Evolutionary conservation across 225 moss, liverwort and hornwort species (phyloP).

Genomic region (Polytrichum formosum): DNA sequence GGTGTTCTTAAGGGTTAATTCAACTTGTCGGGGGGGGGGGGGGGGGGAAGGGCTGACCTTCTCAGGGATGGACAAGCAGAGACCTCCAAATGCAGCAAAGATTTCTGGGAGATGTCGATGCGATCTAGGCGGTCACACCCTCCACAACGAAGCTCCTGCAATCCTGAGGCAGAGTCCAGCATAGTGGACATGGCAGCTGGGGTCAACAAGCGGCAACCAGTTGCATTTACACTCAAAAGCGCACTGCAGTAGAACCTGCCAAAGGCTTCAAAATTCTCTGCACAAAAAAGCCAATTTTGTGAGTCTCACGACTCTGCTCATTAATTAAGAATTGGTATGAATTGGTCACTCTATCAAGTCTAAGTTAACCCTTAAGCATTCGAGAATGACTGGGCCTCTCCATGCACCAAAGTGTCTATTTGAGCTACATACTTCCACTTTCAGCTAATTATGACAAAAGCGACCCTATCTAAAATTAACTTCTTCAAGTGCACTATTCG

Average conservation of each 20-base stretch:
- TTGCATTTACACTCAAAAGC: conserved; percentile 33
- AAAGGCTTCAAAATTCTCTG: conserved; percentile 59
- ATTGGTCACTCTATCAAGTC: no score
- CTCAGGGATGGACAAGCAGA: conserved; percentile 43
- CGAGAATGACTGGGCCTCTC: no score
- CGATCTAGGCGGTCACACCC: conserved; percentile 60
- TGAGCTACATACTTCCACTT: no score
- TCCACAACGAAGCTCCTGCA: conserved; percentile 52
- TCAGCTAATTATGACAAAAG: no score
- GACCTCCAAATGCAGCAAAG: conserved; percentile 40
- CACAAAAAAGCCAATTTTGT: not conserved
- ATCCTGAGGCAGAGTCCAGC: conserved; percentile 22
- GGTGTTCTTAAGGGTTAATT: not conserved
- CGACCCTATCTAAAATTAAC: no score
- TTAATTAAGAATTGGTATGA: no score
- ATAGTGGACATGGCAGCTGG: conserved; percentile 36
- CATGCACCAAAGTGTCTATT: no score
- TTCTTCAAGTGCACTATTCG: no score
- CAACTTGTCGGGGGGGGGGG: not conserved
- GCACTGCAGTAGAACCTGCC: conserved; percentile 47
- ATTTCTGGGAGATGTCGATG: conserved; percentile 37
- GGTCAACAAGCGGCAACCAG: conserved; percentile 42
- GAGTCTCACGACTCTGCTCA: no score
- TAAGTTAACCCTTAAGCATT: no score
- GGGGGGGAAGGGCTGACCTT: conserved; percentile 26